Evolutionary conservation across 345 rosid species (phyloP), one percentile per base, ranked within the genome.

Genomic region (Citrus glauca): DNA sequence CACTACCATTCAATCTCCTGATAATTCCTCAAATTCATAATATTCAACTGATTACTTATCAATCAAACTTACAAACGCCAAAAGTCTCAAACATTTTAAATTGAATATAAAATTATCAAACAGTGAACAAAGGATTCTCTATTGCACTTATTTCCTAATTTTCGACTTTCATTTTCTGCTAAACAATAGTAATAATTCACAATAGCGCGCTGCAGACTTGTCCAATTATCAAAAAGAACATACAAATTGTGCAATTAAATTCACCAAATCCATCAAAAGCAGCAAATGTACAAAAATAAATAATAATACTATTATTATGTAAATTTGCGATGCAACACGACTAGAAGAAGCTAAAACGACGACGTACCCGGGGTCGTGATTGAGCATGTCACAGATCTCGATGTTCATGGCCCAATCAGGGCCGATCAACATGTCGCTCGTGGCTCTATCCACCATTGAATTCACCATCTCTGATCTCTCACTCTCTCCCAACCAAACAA

Each of bases 381-480:
- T 97, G 85, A 96, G 94, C 88, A 93, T 88, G 62, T 97, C 98
- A 82, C 98, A 97, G 98, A 97, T 97, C 99, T 97, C 99, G 79
- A 97, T 93, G 83, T 97, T 97, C 97, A 92, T 91, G 57, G 99
- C 97, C 99, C 99, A 97, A 85, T 97, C 99, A 9, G 99, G 98
- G 9, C 99, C 99, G 90, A 94, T 93, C 88, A 97, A 86, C 98
- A 93, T 86, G 86, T 93, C 99, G 89, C 94, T 94, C 73, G 99
- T 97, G 32, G 99, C 99, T 80, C 99, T 82, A 87, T 97, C 98
- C 85, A 97, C 98, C 97, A 94, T 84, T 76, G 97, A 85, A 86
- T 92, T 93, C 92, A 97, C 99, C 99, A 97, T 97, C 89, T 88
- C 79, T 63, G 62, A 65, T 19, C 40, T 30, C 38, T n/a, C 28